These are phyloP conservation scores for Lactarius sp. DNA, from an alignment of 768 basidiomycete species.

Conservation along the genomic window DNA sequence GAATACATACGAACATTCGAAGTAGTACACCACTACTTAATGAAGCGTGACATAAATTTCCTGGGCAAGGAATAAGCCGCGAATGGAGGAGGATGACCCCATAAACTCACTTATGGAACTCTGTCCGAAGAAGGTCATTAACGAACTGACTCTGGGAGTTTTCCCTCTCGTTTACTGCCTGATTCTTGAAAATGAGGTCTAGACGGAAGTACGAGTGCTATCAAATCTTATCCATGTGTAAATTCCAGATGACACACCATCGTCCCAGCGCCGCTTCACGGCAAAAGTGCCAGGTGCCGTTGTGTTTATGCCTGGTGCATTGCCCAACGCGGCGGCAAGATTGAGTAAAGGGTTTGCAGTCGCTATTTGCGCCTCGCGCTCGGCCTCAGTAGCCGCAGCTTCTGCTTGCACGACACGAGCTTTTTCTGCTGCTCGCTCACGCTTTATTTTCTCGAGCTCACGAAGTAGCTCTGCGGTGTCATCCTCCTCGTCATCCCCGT, in stretches of 20 bases:
- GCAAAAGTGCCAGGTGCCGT: constrained; percentile 79
- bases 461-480: constrained; percentile 91
- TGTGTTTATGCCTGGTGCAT: constrained; percentile 66
- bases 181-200: constrained; percentile 99
- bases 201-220: background rate
- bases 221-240: background rate
- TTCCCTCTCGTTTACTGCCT: constrained; percentile 71
- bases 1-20: background rate
- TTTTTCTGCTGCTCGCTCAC: constrained; percentile 92
- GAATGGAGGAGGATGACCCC: constrained; percentile 3
- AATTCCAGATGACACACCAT: constrained; percentile 50
- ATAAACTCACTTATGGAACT: constrained; percentile 79
- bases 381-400: constrained; percentile 51
- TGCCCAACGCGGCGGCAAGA: constrained; percentile 84
- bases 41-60: constrained; percentile 91
- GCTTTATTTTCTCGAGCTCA: constrained; percentile 98
- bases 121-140: constrained; percentile 90
- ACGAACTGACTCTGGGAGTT: constrained; percentile 76
- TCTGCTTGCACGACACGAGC: constrained; percentile 74
- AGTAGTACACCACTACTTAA: constrained; percentile 50
- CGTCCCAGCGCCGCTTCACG: constrained; percentile 93
- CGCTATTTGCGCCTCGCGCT: constrained; percentile 79
- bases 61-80: constrained; percentile 35
- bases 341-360: constrained; percentile 85
- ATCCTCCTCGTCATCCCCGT: constrained; percentile 68